Percentiles rank a stretch among this genome's conserved stretches.
These are phyloP conservation scores for Coleophoma eucalyptorum DNA, from an alignment of 2,329 filamentous ascomycete genomes.

Conservation along the genomic window DNA sequence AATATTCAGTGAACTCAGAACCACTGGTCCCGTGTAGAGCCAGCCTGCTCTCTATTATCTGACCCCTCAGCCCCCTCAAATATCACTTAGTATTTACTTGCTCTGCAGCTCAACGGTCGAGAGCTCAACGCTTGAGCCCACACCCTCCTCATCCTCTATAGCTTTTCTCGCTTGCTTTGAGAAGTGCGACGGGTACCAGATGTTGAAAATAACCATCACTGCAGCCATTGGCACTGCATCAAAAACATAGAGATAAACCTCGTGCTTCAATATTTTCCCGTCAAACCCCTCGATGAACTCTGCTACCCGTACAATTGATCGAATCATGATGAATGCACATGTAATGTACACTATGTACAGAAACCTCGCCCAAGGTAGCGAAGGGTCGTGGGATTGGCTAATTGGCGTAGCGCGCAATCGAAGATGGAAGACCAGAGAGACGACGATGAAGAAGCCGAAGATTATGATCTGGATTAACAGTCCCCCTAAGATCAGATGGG, in stretches of 20 bases:
- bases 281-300: constrained; percentile 37
- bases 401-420: background rate
- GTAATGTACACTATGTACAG: constrained; percentile 34
- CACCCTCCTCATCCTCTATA: background rate
- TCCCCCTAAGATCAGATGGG: constrained; percentile 39
- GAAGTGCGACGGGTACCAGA: constrained; percentile 23
- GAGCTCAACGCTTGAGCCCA: background rate
- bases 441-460: constrained; percentile 41
- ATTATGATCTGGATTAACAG: constrained; percentile 44
- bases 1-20: too few species aligned
- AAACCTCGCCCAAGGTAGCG: constrained; percentile 25
- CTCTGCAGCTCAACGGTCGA: background rate
- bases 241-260: constrained; percentile 37
- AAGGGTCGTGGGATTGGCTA: background rate
- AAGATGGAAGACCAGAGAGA: background rate
- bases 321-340: constrained; percentile 37
- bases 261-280: constrained; percentile 35
- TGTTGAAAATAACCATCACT: constrained; percentile 28
- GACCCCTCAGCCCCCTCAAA: too few species aligned
- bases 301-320: constrained; percentile 38
- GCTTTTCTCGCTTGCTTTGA: background rate
- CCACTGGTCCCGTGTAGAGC: too few species aligned
- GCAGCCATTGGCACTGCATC: constrained; percentile 35
- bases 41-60: too few species aligned
- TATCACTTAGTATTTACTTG: background rate